Base-by-base conservation (phyloP, 2,329 filamentous ascomycete species). In the Aspergillus sp. region DNA sequence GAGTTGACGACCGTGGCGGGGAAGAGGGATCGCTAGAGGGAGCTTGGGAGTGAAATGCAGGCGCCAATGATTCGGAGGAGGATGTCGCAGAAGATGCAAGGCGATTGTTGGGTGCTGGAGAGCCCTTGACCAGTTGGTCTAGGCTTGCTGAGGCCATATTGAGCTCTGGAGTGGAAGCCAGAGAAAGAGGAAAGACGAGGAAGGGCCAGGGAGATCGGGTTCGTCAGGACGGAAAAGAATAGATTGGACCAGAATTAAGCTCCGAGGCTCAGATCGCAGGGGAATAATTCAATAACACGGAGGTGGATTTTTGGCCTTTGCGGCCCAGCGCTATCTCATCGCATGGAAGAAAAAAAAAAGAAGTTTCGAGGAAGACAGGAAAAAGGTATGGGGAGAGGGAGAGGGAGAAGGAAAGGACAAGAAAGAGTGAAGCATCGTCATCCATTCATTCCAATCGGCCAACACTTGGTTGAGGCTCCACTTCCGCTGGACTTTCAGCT, bases 61-160 rank as follows among this genome's bases (percentile, higher is more conserved):
- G 32, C 59, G 60, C 57, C 65, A 69, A 65, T 61, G 70, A 64
- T 45, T 73, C 70, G 21, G 69, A 65, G 9, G 69, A 62, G 13
- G 50, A 54, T 10, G 69, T 58, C 15, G 76, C 68, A 49, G 70
- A 74, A 63, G 74, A 77, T 68, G 65, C 48, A 28, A 65, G 79
- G 32, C 71, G 71, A 28, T 71, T 82, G 68, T 85, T 84, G 58
- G 89, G 84, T 60, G 87, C 81, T 60, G 92, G 90, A 53, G 91
- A 89, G 71, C 93, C 94, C 80, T 97, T 98, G 80, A 98, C 91
- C 71, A 97, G 85, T 71, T 92, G 92, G 80, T 97, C 93, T 72
- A 96, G 83, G 63, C 85, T 78, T 38, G 76, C 81, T 73, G 88
- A 85, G 68, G 86, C 81, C 87, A 90, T 89, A 63, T 30, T 58